Conservation (phyloP, 768 basidiomycete genomes). For the Trametes cinnabarina region DNA sequence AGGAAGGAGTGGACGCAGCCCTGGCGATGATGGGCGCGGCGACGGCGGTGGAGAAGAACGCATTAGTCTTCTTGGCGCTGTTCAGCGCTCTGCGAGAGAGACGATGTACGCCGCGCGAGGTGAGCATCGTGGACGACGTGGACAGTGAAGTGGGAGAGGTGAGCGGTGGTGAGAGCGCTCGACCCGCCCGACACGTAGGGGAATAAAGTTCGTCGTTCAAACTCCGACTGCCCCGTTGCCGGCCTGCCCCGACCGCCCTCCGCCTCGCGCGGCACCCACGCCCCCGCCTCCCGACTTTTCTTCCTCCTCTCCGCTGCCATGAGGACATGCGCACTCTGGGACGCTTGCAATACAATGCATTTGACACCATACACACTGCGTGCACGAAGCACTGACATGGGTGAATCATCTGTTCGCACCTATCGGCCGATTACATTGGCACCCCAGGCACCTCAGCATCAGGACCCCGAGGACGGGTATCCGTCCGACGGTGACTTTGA, state of each 20-base stretch:
- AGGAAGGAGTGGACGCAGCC: conserved; percentile 44
- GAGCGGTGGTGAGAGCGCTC: conserved; percentile 22
- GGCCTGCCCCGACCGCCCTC: conserved; percentile 24
- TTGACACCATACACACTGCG: background rate
- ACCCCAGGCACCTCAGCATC: conserved; percentile 3
- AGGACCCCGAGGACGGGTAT: conserved; percentile 11
- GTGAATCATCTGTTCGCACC: background rate
- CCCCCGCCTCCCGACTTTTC: conserved; percentile 8
- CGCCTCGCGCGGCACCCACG: background rate
- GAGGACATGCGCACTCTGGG: background rate
- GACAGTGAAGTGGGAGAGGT: conserved; percentile 28
- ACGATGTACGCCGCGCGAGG: conserved; percentile 83
- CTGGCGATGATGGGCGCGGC: conserved; percentile 52
- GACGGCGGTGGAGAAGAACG: conserved; percentile 75
- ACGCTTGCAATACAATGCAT: background rate
- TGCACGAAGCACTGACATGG: background rate
- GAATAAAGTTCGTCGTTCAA: conserved; percentile 31
- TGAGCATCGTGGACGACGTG: conserved; percentile 63
- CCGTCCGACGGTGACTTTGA: background rate
- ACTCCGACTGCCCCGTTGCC: conserved; percentile 27
- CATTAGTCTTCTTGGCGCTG: conserved; percentile 69
- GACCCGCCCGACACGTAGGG: conserved; percentile 24
- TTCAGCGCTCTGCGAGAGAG: conserved; percentile 82
- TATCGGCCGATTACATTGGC: conserved; percentile 14
- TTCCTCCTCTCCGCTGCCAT: background rate